These are phyloP conservation scores for Suhomyces xylopsoci DNA, from an alignment of 805 yeast species.

Conservation along the genomic window DNA sequence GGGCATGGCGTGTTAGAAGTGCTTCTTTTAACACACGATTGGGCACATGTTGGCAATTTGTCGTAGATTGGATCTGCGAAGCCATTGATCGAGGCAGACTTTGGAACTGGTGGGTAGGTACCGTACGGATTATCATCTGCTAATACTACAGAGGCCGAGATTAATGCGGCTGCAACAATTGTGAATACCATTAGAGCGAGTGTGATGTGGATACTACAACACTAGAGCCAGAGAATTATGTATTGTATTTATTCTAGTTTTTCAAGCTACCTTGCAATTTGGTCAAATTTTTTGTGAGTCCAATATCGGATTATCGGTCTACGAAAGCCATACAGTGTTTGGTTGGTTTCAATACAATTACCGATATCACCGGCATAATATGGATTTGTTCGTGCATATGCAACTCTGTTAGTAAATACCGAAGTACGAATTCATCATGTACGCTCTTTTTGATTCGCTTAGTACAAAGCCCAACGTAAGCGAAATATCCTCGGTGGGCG, in stretches of 20 bases:
- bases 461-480: neutral
- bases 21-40: slow-evolving; percentile 34
- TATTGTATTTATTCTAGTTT: neutral
- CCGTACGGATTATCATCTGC: slow-evolving; percentile 16
- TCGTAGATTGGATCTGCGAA: slow-evolving; percentile 35
- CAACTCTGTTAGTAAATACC: neutral
- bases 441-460: neutral
- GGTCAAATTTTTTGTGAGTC: neutral
- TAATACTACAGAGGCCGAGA: neutral
- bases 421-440: neutral
- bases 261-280: neutral
- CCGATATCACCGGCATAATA: neutral
- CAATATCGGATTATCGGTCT: neutral
- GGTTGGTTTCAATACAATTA: neutral
- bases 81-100: slow-evolving; percentile 48
- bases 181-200: neutral
- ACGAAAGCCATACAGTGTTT: neutral
- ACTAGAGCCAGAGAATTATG: neutral
- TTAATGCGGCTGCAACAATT: neutral
- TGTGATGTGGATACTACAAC: neutral
- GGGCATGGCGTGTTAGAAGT: slow-evolving; percentile 48
- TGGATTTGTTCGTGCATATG: neutral
- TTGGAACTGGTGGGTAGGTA: slow-evolving; percentile 45
- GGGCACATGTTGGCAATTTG: slow-evolving; percentile 35
- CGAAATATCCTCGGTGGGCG: neutral